These are phyloP conservation scores for Cymbidium sinense DNA, from an alignment of 106 monocot genomes.

Conservation along the genomic window DNA sequence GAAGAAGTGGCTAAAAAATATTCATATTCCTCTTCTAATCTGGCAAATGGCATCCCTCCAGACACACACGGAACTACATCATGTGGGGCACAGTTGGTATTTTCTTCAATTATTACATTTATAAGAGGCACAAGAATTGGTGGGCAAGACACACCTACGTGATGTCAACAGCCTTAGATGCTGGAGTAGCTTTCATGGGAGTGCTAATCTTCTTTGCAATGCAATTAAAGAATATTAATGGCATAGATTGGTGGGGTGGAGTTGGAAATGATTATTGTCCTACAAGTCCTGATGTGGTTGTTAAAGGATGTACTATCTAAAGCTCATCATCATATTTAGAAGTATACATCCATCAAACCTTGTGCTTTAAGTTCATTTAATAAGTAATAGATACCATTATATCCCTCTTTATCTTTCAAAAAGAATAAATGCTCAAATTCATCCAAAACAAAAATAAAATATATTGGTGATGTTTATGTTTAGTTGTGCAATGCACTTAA, in stretches of 20 bases:
- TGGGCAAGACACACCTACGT: conserved; percentile 85
- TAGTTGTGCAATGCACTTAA: too few species aligned
- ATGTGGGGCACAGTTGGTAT: conserved; percentile 64
- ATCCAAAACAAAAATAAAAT: too few species aligned
- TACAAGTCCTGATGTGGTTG: conserved; percentile 37
- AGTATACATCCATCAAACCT: too few species aligned
- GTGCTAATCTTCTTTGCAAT: conserved; percentile 53
- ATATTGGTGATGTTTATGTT: too few species aligned
- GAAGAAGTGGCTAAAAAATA: conserved; percentile 44
- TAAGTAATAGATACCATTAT: too few species aligned
- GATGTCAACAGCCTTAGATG: conserved; percentile 66
- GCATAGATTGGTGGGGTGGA: conserved; percentile 55
- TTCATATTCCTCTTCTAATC: conserved; percentile 70
- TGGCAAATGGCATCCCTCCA: conserved; percentile 44
- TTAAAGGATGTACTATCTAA: conserved; percentile 33
- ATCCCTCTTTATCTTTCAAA: too few species aligned
- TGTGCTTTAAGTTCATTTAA: too few species aligned
- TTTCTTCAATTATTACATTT: conserved; percentile 64
- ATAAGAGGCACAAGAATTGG: conserved; percentile 48
- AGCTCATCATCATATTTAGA: too few species aligned
- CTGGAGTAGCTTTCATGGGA: conserved; percentile 82
- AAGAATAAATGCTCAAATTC: too few species aligned
- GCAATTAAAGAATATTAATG: conserved; percentile 26
- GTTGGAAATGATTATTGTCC: conserved; percentile 38
- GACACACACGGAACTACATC: conserved; percentile 51